Base-by-base conservation (phyloP, 2,329 filamentous ascomycete species). In the Neofusicoccum kwambonambiense region DNA sequence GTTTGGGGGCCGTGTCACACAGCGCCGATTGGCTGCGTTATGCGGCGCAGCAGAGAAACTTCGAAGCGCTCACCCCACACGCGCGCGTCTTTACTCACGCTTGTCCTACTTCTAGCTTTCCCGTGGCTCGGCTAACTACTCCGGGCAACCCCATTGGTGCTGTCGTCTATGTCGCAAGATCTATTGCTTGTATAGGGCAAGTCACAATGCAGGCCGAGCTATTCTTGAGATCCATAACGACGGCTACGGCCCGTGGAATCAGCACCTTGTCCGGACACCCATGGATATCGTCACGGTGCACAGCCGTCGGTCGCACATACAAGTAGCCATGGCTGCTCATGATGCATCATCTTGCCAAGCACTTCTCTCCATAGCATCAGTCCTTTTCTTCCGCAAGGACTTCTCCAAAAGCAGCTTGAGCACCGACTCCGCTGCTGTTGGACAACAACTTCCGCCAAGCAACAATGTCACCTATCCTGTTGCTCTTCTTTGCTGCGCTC, bases 31-130 rank as follows among this genome's bases (percentile, higher is more conserved):
- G 56, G 56, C 56, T 11, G n/a, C 11, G 13, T 35, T 6, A 19
- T 60, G 42, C 56, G 56, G 56, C 56, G 56, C 27, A 60, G 56
- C 42, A 60, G 39, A 37, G n/a, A 7, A 57, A 37, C n/a, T 12
- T 17, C 27, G 17, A 12, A 35, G 7, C 41, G 19, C 41, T 17
- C 54, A 17, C 31, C 42, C 41, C 56, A 60, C 56, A 47, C n/a
- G 41, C 42, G 56, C 42, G 56, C 56, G 34, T 47, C 27, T 60
- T 22, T 22, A 27, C 8, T 37, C 42, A 17, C 56, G 31, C 31
- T 37, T 58, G 35, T 60, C 56, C 56, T 47, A 60, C 11, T 22
- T 60, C 42, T n/a, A 35, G 7, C 11, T 19, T 31, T 19, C 44
- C 11, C 41, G 19, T 60, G 22, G 41, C 13, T 45, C 56, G 37